Evolutionary conservation across 345 rosid genomes (phyloP).

Genomic region (Trapa incisa): DNA sequence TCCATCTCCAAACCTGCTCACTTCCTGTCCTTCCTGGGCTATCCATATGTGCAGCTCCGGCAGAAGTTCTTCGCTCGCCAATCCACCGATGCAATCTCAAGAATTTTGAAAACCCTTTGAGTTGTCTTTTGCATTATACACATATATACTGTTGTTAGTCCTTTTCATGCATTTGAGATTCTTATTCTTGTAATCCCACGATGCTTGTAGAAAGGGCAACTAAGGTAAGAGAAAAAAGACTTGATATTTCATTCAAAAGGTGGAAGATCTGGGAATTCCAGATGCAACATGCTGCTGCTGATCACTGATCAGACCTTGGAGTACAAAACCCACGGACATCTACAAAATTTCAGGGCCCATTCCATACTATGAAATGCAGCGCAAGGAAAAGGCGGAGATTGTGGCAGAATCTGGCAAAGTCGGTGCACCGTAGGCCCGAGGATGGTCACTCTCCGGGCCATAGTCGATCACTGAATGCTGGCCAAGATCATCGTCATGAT

Average conservation of each 20-base stretch:
- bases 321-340: too few species aligned
- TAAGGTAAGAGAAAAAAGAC: too few species aligned
- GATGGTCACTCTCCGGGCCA: slow-evolving; percentile 47
- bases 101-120: slow-evolving; percentile 29
- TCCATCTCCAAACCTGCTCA: slow-evolving; percentile 90
- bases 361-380: slow-evolving; percentile 23
- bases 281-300: too few species aligned
- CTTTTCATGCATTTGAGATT: neutral
- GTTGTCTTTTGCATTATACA: neutral
- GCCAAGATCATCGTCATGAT: slow-evolving; percentile 23
- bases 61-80: slow-evolving; percentile 66
- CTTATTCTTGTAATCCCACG: neutral
- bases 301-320: too few species aligned
- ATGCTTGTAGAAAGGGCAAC: too few species aligned
- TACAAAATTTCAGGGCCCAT: too few species aligned
- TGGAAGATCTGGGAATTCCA: too few species aligned
- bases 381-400: slow-evolving; percentile 29
- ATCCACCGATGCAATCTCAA: slow-evolving; percentile 48
- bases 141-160: neutral
- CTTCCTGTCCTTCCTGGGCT: slow-evolving; percentile 60
- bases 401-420: slow-evolving; percentile 16
- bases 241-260: too few species aligned
- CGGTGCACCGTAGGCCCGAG: slow-evolving; percentile 17
- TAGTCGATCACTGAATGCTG: slow-evolving; percentile 30
- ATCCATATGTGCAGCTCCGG: slow-evolving; percentile 62